Conservation (phyloP, 2,329 filamentous ascomycete species). For the Drechslerella dactyloides region DNA sequence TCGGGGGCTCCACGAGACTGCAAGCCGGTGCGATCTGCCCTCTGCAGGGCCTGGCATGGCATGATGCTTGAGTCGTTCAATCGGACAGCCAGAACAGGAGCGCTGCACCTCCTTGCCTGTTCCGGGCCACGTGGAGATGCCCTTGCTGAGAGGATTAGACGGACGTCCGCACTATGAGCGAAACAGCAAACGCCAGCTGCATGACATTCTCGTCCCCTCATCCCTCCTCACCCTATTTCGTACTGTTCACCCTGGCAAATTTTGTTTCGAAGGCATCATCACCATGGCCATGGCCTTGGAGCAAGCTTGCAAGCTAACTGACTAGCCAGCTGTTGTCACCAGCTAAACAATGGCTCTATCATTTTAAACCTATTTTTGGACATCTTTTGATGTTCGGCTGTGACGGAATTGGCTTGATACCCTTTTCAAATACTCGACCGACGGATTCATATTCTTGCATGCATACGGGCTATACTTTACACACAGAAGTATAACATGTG, state of each 20-base stretch:
- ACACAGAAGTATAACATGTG: neutral
- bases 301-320: no score
- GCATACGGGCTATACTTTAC: no score
- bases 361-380: constrained; percentile 26
- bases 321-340: no score
- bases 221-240: neutral
- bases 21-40: neutral
- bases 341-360: constrained; percentile 5
- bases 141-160: neutral
- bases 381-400: constrained; percentile 21
- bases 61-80: neutral
- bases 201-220: constrained; percentile 1
- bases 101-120: neutral
- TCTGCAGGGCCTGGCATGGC: neutral
- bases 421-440: neutral
- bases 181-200: constrained; percentile 5
- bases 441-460: neutral
- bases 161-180: neutral
- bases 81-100: neutral
- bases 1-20: neutral
- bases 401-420: constrained; percentile 36
- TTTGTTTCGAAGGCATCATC: constrained; percentile 15
- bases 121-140: constrained; percentile 2
- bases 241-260: neutral
- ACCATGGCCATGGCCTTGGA: constrained; percentile 9